Conservation (phyloP, 495 filamentous ascomycete species). For the Aspergillus leporis region DNA sequence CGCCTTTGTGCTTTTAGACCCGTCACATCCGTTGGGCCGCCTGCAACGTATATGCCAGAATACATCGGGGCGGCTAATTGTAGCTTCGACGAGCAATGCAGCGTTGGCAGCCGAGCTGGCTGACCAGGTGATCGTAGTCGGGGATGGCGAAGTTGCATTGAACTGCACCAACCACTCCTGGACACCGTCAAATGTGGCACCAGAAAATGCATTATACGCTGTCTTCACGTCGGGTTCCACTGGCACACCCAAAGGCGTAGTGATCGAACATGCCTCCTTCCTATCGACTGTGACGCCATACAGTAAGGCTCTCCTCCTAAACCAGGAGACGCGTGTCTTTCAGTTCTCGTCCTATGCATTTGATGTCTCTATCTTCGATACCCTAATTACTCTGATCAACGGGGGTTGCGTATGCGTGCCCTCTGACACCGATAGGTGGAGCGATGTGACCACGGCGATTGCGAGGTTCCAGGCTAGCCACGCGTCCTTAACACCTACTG, state of each 20-base stretch:
- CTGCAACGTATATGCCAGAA: conserved; percentile 9
- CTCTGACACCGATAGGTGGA: conserved; percentile 40
- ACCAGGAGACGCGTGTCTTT: conserved; percentile 50
- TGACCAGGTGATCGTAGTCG: background rate
- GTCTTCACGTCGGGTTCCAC: conserved; percentile 37
- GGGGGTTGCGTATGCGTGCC: conserved; percentile 59
- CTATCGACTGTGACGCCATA: background rate
- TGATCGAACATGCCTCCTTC: conserved; percentile 46
- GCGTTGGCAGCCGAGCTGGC: background rate
- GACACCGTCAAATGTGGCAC: conserved; percentile 2
- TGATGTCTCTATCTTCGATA: conserved; percentile 58
- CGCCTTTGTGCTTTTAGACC: conserved; percentile 45
- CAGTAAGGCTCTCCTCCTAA: conserved; percentile 33
- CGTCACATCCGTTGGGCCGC: conserved; percentile 36
- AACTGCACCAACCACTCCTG: background rate
- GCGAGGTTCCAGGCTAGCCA: conserved; percentile 32
- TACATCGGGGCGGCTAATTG: background rate
- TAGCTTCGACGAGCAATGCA: background rate
- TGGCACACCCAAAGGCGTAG: conserved; percentile 37
- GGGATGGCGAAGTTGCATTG: background rate
- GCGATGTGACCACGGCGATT: conserved; percentile 32
- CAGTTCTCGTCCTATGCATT: conserved; percentile 63
- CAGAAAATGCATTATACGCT: conserved; percentile 8
- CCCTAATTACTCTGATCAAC: conserved; percentile 54
- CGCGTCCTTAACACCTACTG: conserved; percentile 39